Base-by-base conservation (phyloP, 768 basidiomycete species). In the Floccularia luteovirens region DNA sequence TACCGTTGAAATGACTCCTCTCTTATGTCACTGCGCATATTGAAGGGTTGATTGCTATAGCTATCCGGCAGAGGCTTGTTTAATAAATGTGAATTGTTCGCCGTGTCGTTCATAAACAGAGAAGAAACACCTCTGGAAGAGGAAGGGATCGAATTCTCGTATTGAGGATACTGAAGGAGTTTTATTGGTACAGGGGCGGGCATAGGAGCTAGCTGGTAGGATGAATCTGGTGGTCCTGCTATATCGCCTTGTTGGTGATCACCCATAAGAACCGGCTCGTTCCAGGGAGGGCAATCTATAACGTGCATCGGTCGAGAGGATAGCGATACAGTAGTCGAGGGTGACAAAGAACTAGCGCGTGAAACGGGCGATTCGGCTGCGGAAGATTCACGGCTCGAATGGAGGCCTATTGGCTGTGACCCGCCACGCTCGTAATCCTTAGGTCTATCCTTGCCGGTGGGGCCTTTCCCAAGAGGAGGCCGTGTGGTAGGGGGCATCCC, bases 361-460 rank as follows among this genome's bases (percentile, higher is more conserved):
- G 79, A 74, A 3, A 55, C 55, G 3, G 74, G 67, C 1, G 72
- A 73, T 16, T 65, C 67, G 3, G 53, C 58, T 34, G 63, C 56
- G 5, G 72, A 73, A 0, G 72, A 70, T 20, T 63, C 70, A 28
- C 63, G 64, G 37, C 63, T 65, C 2, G 67, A 64, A 21, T 58
- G 51, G 13, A 69, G 55, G 24, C 52, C 51, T 27, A 59, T 52
- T 20, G 55, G 48, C 13, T 51, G 53, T 17, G 54, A 52, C 22
- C 36, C 43, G 25, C 39, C 38, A 17, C 41, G 28, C 37, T 77
- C 73, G n/a, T 62, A 62, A 5, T 57, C 38, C 50, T 70, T 86
- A 36, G 82, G 80, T 53, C 78, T 89, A 57, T 90, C 88, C 59
- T 89, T 88, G 24, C 88, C 88, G 0, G 88, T 91, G 20, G 88